Conservation (phyloP, 306 rosid genomes). For the Heteromeles arbutifolia region DNA sequence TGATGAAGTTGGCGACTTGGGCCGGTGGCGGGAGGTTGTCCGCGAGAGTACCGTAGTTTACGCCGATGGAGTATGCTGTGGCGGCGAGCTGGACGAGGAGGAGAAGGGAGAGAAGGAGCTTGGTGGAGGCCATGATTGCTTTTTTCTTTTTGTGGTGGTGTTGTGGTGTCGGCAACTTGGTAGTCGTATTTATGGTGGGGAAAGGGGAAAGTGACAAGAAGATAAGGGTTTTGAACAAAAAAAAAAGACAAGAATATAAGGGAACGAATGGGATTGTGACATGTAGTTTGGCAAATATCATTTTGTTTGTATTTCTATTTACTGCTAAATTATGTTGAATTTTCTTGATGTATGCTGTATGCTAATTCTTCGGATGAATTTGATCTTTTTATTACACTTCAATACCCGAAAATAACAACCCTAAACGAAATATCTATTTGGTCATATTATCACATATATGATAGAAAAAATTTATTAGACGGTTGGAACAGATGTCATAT, state of each 20-base stretch:
- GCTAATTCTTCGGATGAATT: not conserved
- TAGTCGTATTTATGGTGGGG: not conserved
- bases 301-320: not conserved
- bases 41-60: slow-evolving; percentile 79
- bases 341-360: not conserved
- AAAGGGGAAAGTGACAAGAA: not conserved
- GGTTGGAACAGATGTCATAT: too few relatives aligned
- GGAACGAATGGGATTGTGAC: not conserved
- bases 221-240: too few relatives aligned
- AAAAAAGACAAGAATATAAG: not conserved
- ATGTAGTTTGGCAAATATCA: not conserved
- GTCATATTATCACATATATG: not conserved
- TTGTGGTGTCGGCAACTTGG: not conserved
- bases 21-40: slow-evolving; percentile 68
- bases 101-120: slow-evolving; percentile 13
- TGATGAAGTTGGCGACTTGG: slow-evolving; percentile 55
- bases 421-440: not conserved
- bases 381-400: not conserved
- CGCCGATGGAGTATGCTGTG: slow-evolving; percentile 52
- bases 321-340: not conserved
- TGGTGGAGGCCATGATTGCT: not conserved
- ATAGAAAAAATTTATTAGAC: too few relatives aligned
- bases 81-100: slow-evolving; percentile 33
- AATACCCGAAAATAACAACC: not conserved
- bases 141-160: not conserved